Evolutionary conservation across 345 rosid genomes (phyloP), one percentile per base, ranked within the genome.

Genomic region (Cardiospermum halicacabum): DNA sequence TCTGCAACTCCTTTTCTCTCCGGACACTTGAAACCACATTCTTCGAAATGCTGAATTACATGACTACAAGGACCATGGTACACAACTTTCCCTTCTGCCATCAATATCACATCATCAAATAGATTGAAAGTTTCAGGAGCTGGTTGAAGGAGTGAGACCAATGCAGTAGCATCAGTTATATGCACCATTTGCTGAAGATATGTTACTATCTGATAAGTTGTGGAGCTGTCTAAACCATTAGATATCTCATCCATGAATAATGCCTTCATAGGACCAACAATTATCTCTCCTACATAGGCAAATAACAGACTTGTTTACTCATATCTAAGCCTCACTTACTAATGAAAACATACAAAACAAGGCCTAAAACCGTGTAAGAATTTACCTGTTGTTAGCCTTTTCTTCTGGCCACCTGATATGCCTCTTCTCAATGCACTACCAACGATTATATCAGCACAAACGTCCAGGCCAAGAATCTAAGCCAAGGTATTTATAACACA

Each of bases 61-160:
- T 68, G 11, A 42, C 55, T 65, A 11, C 81, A 39, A 8, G 84
- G 87, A 27, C 77, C 85, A 30, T 80, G 82, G 53, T 82, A 85
- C 9, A 80, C 70, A 15, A 82, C 72, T 56, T 82, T 76, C 25
- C 87, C 87, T 48, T 82, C 85, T 2, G 83, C 80, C 72, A 82
- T 74, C 51, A 85, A 72, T 63, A 85, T 57, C 21, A 82, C 61
- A 69, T 85, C 84, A 45, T 85, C 85, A 3, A 82, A 82, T 18
- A 82, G 81, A 65, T 85, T 77, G 58, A 76, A 85, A 0, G 82
- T 85, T 58, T 82, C 85, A 0, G 84, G 84, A 61, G 84, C 75
- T 28, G 84, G 85, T 48, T 85, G 90, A 71, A 85, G 87, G 50
- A 85, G 87, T 5, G 87, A 85, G 67, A 82, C 47, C 21, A 85